A percentile compares a stretch with the other conserved stretches of the same genome.
Evolutionary conservation across 805 yeast species (phyloP).

Genomic region (Lipomyces anomalus): DNA sequence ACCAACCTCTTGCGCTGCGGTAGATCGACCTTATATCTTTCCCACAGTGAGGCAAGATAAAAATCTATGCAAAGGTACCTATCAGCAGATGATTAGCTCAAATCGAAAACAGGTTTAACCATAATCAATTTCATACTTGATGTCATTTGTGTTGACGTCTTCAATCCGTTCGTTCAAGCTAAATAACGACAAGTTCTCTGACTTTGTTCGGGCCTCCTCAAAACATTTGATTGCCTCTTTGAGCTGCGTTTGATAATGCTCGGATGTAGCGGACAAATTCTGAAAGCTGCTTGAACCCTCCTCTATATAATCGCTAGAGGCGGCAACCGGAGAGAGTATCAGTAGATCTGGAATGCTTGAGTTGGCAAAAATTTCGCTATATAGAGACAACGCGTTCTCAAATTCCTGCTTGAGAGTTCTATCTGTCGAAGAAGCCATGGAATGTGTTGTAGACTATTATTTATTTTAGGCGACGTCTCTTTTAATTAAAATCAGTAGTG

Average conservation of each 20-base stretch:
- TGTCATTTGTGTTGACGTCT: conserved; percentile 59
- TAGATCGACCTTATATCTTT: conserved; percentile 22
- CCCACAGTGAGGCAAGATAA: conserved; percentile 45
- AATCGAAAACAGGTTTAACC: too few relatives aligned
- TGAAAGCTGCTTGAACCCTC: neutral
- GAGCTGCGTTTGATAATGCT: conserved; percentile 8
- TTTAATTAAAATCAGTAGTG: too few relatives aligned
- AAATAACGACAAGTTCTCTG: conserved; percentile 50
- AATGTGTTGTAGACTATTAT: too few relatives aligned
- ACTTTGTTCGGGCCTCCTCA: conserved; percentile 4
- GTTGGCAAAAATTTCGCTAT: conserved; percentile 6
- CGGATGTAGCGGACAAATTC: conserved; percentile 6
- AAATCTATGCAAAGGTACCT: conserved; percentile 54
- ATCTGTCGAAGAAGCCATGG: too few relatives aligned
- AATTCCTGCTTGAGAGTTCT: conserved; percentile 18
- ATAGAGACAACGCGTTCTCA: conserved; percentile 10
- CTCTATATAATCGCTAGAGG: neutral
- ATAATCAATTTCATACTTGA: conserved; percentile 36
- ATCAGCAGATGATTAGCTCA: neutral
- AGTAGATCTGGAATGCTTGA: neutral
- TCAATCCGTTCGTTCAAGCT: conserved; percentile 65
- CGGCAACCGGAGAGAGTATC: neutral
- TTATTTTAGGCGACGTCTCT: too few relatives aligned
- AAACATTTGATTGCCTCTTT: conserved; percentile 8
- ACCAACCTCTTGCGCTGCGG: conserved; percentile 14